Percentiles rank a stretch among this genome's conserved stretches.
Conservation (phyloP, 768 basidiomycete species). For the Collybiopsis luxurians region DNA sequence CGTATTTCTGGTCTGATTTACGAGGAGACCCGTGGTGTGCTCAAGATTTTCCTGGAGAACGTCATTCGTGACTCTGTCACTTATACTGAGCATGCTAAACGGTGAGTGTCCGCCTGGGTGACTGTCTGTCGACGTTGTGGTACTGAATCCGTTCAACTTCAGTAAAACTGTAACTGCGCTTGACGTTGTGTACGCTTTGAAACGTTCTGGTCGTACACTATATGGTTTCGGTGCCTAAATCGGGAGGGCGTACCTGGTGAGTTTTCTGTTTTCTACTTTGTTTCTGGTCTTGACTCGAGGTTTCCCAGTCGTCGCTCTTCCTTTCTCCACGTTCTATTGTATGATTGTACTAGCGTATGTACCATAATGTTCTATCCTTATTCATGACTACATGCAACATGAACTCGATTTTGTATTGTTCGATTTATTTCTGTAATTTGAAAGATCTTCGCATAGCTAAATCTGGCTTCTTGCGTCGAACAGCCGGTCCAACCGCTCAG, state of each 20-base stretch:
- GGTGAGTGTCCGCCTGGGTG: background rate
- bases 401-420: no score
- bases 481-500: no score
- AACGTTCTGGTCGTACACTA: conserved; percentile 4
- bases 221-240: conserved; percentile 8
- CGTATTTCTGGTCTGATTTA: conserved; percentile 8
- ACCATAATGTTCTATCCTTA: no score
- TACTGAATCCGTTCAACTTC: background rate
- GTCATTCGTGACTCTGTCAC: conserved; percentile 8
- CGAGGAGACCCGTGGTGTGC: conserved; percentile 6
- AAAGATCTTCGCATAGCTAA: no score
- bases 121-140: background rate
- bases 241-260: background rate
- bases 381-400: no score
- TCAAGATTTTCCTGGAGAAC: conserved; percentile 7
- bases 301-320: no score
- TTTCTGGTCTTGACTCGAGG: no score
- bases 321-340: no score
- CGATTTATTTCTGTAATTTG: no score
- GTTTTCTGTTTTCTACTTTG: no score
- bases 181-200: conserved; percentile 7
- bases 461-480: no score
- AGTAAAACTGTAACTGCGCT: conserved; percentile 10
- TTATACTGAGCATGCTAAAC: conserved; percentile 9
- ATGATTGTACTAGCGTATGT: no score